Base-by-base conservation (phyloP, 2,329 filamentous ascomycete species). In the Fusarium pilosicola region DNA sequence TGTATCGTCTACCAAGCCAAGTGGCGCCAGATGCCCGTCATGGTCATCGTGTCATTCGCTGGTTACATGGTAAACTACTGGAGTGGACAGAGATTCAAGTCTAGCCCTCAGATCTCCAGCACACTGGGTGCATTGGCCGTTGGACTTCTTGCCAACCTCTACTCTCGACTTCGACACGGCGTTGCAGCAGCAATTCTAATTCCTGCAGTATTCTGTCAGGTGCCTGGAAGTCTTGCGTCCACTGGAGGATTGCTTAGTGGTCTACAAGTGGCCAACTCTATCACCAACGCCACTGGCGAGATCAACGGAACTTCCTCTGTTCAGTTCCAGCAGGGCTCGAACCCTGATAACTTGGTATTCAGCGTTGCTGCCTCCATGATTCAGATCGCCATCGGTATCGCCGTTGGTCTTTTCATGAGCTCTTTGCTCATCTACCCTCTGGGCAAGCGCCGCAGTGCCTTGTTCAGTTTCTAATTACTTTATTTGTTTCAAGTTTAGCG, bases 1-100 rank as follows among this genome's bases (percentile, higher is more conserved):
- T 90, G 92, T 54, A 84, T 95, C 64, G 90, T 95, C 79, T 95
- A 95, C 79, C 93, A 95, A 76, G 93, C 92, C 44, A 94, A 94
- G 80, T 94, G 90, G 89, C 93, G 90, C 74, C 94, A 96, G 79
- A 89, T 92, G 74, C 94, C 94, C 0, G 86, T 93, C 59, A 96
- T 96, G 93, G 83, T 94, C 5, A 44, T 91, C 52, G 94, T 96
- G 62, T 89, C 93, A 4, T 89, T 93, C 65, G 86, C 88, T 1
- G 94, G 94, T 7, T 96, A 95, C 79, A 82, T 94, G 7, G 91
- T 94, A 75, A 95, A 93, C 79, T 94, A 89, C 82, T 95, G 93
- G 83, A 90, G 89, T 52, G 88, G 89, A 22, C 84, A 87, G 30
- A 89, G 86, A 45, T 94, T 96, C 78, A 83, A 86, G 11, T 89